Evolutionary conservation across 305 asterid genomes (phyloP).

Genomic region (Caryopteris hybrid): DNA sequence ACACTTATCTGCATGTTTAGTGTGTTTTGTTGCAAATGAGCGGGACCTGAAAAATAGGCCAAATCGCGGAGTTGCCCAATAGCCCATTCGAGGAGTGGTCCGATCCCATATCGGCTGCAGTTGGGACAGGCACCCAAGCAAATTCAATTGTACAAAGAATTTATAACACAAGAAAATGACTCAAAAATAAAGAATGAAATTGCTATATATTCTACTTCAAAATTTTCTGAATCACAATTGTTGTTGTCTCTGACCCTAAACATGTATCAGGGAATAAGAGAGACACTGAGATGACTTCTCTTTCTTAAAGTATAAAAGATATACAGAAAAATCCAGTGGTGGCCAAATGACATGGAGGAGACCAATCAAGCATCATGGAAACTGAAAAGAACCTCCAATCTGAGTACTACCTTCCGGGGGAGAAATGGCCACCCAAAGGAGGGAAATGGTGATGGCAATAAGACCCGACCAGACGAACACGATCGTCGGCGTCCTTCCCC

Average conservation of each 20-base stretch:
- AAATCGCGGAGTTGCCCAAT: too few relatives aligned
- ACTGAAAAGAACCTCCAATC: constrained; percentile 75
- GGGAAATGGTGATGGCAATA: constrained; percentile 61
- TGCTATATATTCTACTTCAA: neutral
- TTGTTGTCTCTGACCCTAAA: neutral
- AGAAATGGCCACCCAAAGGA: constrained; percentile 70
- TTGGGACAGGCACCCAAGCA: neutral
- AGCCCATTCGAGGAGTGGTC: too few relatives aligned
- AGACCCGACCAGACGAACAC: constrained; percentile 80
- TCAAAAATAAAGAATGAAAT: neutral
- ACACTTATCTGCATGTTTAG: too few relatives aligned
- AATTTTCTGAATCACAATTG: neutral
- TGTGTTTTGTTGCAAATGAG: too few relatives aligned
- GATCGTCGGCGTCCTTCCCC: constrained; percentile 72
- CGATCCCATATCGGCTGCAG: too few relatives aligned
- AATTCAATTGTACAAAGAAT: neutral
- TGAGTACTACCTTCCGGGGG: constrained; percentile 42
- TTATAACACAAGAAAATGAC: neutral
- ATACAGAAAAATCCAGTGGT: neutral
- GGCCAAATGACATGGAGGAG: neutral
- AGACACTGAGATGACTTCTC: neutral
- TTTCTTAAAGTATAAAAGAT: neutral
- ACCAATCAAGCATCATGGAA: constrained; percentile 33
- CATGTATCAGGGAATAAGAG: neutral
- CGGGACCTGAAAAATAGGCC: too few relatives aligned